A percentile compares a stretch with the other conserved stretches of the same genome.
phyloP scores from a whole-genome alignment of 345 rosid genomes.

The Corchorus capsularis region DNA sequence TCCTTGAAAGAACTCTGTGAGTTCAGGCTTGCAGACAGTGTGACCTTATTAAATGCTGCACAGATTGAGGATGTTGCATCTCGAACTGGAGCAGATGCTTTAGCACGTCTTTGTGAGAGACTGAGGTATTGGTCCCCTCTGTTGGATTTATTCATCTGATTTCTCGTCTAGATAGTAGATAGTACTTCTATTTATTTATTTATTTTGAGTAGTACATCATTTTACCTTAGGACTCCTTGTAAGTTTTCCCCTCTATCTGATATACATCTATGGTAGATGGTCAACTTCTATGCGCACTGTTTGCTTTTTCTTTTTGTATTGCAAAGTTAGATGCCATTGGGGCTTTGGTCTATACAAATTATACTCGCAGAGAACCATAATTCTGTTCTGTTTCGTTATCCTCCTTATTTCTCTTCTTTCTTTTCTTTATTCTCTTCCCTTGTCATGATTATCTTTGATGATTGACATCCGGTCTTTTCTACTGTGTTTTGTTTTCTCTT shows the following conservation, averaged over 20 bases:
- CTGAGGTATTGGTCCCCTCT: conserved; percentile 49
- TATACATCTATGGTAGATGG: neutral
- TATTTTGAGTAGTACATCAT: neutral
- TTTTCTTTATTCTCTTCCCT: neutral
- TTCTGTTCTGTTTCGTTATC: neutral
- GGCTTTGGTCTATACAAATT: neutral
- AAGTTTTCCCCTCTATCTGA: neutral
- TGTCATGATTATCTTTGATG: neutral
- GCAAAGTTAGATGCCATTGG: neutral
- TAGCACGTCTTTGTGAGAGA: conserved; percentile 93
- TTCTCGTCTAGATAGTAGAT: neutral
- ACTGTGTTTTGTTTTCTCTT: neutral
- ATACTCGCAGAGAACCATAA: neutral
- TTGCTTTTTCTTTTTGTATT: neutral
- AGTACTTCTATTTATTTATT: neutral
- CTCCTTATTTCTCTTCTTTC: neutral
- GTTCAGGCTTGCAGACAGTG: conserved; percentile 80
- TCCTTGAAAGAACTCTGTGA: conserved; percentile 92
- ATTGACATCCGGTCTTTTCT: neutral
- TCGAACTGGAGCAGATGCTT: conserved; percentile 81
- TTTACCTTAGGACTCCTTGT: neutral
- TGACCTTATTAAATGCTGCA: conserved; percentile 70
- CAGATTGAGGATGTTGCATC: conserved; percentile 79
- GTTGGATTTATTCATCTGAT: neutral
- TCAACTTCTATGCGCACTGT: neutral